Base-by-base conservation (phyloP, 768 basidiomycete genomes). In the Sarcomyxa edulis region DNA sequence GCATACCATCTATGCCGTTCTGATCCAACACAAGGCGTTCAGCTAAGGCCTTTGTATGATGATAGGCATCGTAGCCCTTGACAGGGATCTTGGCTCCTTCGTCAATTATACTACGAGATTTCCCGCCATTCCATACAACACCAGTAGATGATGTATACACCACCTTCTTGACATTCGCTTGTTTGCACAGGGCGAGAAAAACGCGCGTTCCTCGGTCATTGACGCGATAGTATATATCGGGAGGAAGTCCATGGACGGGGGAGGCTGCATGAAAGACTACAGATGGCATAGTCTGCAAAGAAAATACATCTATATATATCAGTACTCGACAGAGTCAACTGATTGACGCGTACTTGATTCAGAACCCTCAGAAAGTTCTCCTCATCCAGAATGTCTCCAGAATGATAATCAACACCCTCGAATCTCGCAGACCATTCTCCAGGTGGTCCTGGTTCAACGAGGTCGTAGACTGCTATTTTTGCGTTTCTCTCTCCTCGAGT, bases 221-320 rank as follows among this genome's bases (percentile, higher is more conserved):
- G 50, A 79, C 71, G 35, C 67, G 63, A 34, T 68, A 44, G 66
- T 64, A 59, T 61, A 74, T 30, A 61, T 54, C 22, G 52, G 58
- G 14, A 44, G 50, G 32, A 51, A 60, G 51, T 22, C 58, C 71
- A 48, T 61, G 69, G 27, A 61, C 50, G 1, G 72, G 69, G 2
- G 72, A 70, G 1, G 72, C 78, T 15, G 75, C 76, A 58, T 78
- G 77, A 44, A 79, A 66, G 18, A 78, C 67, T 34, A 60, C 59
- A 6, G 66, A 68, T 1, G 70, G 59, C 8, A 46, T 40, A 36
- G 54, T 53, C 69, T 68, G 43, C 1, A 21, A 41, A 8, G 19
- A 7, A 27, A n/a, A n/a, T n/a, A n/a, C n/a, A n/a, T n/a, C n/a
- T n/a, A n/a, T n/a, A n/a, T n/a, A n/a, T n/a, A 4, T 8, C 22